Evolutionary conservation across 2,329 filamentous ascomycete species (phyloP).

Genomic region (Xylaria polymorpha): DNA sequence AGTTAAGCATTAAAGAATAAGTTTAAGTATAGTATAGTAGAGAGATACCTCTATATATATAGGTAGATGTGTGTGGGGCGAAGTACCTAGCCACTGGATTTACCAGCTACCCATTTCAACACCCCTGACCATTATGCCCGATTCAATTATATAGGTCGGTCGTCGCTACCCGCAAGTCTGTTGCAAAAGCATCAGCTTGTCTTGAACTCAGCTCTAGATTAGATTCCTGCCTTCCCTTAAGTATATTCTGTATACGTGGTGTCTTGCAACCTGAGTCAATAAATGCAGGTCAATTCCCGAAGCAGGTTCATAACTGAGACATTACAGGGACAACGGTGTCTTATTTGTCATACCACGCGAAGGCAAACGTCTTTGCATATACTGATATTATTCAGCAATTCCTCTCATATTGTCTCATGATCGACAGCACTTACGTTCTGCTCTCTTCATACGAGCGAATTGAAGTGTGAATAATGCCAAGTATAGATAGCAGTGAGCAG

Average conservation of each 20-base stretch:
- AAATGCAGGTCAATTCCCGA: not conserved
- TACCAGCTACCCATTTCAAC: too few species aligned
- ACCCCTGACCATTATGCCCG: too few species aligned
- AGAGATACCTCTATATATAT: too few species aligned
- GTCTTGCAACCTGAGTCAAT: not conserved
- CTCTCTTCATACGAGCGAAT: not conserved
- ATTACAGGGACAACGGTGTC: not conserved
- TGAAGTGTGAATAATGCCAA: not conserved
- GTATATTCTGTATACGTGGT: not conserved
- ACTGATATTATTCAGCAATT: too few species aligned
- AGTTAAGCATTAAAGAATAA: too few species aligned
- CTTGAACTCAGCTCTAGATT: not conserved
- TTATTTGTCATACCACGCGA: too few species aligned
- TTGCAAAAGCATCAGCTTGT: not conserved
- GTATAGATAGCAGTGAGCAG: too few species aligned
- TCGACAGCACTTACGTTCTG: not conserved
- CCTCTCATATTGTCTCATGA: not conserved
- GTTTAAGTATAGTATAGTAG: too few species aligned
- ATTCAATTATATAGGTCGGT: not conserved
- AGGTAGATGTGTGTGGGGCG: too few species aligned
- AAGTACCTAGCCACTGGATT: too few species aligned
- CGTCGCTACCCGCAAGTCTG: not conserved
- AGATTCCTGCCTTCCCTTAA: not conserved
- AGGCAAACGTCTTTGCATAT: not conserved
- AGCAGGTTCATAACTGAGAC: not conserved